These are phyloP conservation scores for Cryptococcus maquisensis DNA, from an alignment of 1,284 basidiomycete species.

Conservation along the genomic window DNA sequence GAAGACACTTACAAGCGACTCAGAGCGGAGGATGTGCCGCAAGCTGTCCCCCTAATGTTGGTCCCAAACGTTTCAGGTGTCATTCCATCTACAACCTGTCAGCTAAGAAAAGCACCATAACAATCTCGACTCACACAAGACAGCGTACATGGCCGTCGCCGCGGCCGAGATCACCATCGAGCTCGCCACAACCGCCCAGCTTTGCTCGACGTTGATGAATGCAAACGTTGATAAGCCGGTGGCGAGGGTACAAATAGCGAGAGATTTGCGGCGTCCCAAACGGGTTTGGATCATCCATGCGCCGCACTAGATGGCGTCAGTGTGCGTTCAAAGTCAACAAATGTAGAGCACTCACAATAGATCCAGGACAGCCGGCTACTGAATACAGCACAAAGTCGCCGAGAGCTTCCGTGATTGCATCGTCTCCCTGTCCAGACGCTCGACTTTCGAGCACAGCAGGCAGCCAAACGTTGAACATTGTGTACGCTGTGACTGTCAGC, in stretches of 20 bases:
- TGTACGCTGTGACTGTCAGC: constrained; percentile 59
- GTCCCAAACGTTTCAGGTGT: constrained; percentile 87
- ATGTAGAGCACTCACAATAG: constrained; percentile 58
- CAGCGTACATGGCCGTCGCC: constrained; percentile 87
- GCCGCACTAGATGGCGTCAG: constrained; percentile 59
- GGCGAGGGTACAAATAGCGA: constrained; percentile 74
- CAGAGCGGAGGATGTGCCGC: constrained; percentile 82
- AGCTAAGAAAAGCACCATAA: background rate
- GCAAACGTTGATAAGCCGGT: constrained; percentile 73
- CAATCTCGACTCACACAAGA: constrained; percentile 63
- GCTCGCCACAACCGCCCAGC: constrained; percentile 65
- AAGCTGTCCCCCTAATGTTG: constrained; percentile 78
- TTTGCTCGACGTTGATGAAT: constrained; percentile 63
- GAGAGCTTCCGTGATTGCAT: constrained; percentile 62
- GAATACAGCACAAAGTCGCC: constrained; percentile 67
- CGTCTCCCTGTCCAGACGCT: constrained; percentile 45
- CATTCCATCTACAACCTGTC: constrained; percentile 56
- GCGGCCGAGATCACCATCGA: constrained; percentile 76
- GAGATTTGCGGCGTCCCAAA: constrained; percentile 69
- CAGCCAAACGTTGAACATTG: constrained; percentile 95
- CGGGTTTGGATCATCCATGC: constrained; percentile 79
- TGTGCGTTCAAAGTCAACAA: background rate
- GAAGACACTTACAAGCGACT: constrained; percentile 66
- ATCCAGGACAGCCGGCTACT: constrained; percentile 79
- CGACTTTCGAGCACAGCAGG: constrained; percentile 71